Percentiles rank a stretch among this genome's conserved stretches.
These are phyloP conservation scores for Fragilariopsis cylindrus DNA, from an alignment of 108 stramenopile species.

Conservation along the genomic window DNA sequence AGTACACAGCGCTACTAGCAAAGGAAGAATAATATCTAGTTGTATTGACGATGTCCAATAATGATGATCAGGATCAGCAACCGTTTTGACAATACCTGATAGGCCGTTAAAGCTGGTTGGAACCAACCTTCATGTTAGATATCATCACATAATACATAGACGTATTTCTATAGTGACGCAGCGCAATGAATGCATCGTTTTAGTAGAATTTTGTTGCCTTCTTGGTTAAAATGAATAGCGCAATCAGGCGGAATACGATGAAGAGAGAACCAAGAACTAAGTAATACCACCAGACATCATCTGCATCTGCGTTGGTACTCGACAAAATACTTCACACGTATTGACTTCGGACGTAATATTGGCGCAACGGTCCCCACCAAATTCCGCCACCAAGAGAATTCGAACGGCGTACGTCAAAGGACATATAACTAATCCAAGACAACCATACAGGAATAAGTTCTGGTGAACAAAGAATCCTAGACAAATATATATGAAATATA, in stretches of 20 bases:
- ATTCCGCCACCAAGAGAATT: conserved; percentile 55
- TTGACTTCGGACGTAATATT: conserved; percentile 29
- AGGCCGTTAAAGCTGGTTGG: too few relatives aligned
- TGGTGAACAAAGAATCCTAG: not conserved
- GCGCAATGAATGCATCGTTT: too few relatives aligned
- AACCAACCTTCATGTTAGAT: too few relatives aligned
- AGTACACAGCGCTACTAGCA: too few relatives aligned
- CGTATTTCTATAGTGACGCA: too few relatives aligned
- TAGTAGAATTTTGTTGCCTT: conserved; percentile 78
- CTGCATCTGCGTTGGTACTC: conserved; percentile 33
- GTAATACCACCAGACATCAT: conserved; percentile 61
- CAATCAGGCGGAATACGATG: conserved; percentile 55
- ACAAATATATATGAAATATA: too few relatives aligned
- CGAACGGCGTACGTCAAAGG: conserved; percentile 59
- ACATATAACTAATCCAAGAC: conserved; percentile 80
- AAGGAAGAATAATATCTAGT: too few relatives aligned
- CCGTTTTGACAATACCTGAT: too few relatives aligned
- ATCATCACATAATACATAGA: too few relatives aligned
- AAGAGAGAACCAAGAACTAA: conserved; percentile 59
- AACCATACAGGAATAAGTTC: conserved; percentile 36
- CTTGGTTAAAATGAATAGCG: conserved; percentile 47
- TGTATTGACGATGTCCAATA: too few relatives aligned
- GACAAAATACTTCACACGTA: conserved; percentile 54
- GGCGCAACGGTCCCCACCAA: conserved; percentile 41
- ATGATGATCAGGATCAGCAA: too few relatives aligned